Conservation (phyloP, 805 yeast species). For the Schizosaccharomyces lindneri region DNA sequence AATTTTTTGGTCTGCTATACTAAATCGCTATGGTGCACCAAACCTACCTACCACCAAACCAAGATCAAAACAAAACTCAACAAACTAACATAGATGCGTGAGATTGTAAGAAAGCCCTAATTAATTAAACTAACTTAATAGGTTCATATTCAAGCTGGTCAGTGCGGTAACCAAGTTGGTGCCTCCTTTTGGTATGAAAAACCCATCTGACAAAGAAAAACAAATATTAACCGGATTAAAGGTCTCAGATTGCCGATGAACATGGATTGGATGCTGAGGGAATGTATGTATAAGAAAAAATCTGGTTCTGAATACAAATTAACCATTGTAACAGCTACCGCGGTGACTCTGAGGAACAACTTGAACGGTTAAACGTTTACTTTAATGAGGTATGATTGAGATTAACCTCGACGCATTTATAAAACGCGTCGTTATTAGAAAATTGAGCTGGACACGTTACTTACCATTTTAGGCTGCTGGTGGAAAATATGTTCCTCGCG, state of each 20-base stretch:
- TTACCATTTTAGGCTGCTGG: slow-evolving; percentile 26
- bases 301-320: not conserved
- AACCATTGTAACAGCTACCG: slow-evolving; percentile 7
- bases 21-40: not conserved
- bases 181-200: slow-evolving; percentile 64
- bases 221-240: slow-evolving; percentile 5
- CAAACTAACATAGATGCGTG: not conserved
- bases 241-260: slow-evolving; percentile 11
- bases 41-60: not conserved
- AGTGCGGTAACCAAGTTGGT: slow-evolving; percentile 65
- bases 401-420: not conserved
- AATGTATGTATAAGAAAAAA: not conserved
- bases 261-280: slow-evolving; percentile 10
- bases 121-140: not conserved
- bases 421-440: too few relatives aligned
- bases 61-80: not conserved
- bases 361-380: slow-evolving; percentile 47
- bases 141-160: slow-evolving; percentile 39
- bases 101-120: not conserved
- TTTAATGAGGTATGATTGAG: slow-evolving; percentile 30
- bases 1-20: not conserved
- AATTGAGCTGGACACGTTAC: not conserved
- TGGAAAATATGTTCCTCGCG: slow-evolving; percentile 82
- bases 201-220: too few relatives aligned
- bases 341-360: slow-evolving; percentile 11